Base-by-base conservation (phyloP, 1,139 yeast species). In the Geotrichum candidum region DNA sequence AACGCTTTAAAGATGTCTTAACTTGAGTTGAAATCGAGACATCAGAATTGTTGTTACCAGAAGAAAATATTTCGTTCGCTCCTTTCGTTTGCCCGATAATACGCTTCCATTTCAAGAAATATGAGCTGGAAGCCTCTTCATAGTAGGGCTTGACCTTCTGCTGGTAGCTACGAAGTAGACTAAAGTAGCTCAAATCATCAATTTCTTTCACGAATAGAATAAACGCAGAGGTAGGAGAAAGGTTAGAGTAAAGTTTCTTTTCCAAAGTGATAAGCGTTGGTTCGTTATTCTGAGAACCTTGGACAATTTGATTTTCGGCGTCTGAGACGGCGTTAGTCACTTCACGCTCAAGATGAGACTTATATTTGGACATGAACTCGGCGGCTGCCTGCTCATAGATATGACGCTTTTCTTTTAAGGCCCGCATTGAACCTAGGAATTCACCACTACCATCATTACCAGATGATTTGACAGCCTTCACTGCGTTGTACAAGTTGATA, bases 361-460 rank as follows among this genome's bases (percentile, higher is more conserved):
- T 79, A 66, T 87, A 81, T 64, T 82, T 80, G 10, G 72, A 68
- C 53, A 84, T 74, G 69, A 90, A 88, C 7, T 77, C 76, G 1
- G 73, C 68, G 0, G 88, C 81, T 0, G 86, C 86, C 41, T 76
- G 73, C 67, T 87, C 89, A 69, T 87, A 90, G 13, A 79, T 80
- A 18, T 78, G 77, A 61, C 85, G 82, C 70, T 88, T 86, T 69
- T 89, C 94, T 65, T 80, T 82, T 64, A 90, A 77, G 0, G 96
- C 96, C 65, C 80, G 79, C 90, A 90, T 87, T 15, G 83, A 79
- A 55, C 89, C 86, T 65, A 88, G 73, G 64, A 83, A 82, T 53
- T 78, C 81, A 25, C 73, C 75, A 10, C 72, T 69, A 25, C 72
- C 75, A 27, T 76, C 74, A 25, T 72, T 73, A 18, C 71, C 72